Conservation (phyloP, 2,329 filamentous ascomycete genomes). For the Colletotrichum chlorophyti region DNA sequence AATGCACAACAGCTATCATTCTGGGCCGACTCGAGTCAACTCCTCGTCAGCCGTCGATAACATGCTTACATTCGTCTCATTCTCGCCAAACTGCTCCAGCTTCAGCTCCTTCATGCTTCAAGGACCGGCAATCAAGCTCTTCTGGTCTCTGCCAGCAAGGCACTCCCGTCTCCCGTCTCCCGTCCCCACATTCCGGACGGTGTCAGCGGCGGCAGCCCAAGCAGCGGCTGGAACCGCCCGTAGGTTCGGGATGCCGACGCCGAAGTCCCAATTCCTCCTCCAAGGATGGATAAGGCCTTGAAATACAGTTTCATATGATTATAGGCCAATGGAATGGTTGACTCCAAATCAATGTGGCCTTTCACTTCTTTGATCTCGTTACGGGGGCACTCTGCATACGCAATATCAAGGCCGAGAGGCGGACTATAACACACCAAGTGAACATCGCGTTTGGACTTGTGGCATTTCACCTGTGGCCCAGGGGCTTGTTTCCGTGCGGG, state of each 20-base stretch:
- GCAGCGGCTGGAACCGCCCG: too few species aligned
- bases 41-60: not conserved
- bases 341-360: too few species aligned
- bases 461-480: not conserved
- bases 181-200: too few species aligned
- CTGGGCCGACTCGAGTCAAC: not conserved
- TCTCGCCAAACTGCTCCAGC: not conserved
- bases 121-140: conserved; percentile 14
- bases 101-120: not conserved
- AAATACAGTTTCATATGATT: too few species aligned
- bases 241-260: too few species aligned
- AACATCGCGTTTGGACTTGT: too few species aligned
- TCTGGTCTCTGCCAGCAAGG: conserved; percentile 7
- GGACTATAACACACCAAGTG: too few species aligned
- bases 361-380: too few species aligned
- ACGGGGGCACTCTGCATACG: not conserved
- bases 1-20: not conserved
- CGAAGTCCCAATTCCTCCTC: too few species aligned
- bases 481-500: not conserved
- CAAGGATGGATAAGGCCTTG: too few species aligned
- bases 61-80: not conserved
- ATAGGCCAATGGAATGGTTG: too few species aligned
- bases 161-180: not conserved
- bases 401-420: not conserved
- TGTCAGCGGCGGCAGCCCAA: not conserved